Evolutionary conservation across 768 basidiomycete genomes (phyloP), one percentile per base, ranked within the genome.

Genomic region (Chalciporus chontae): DNA sequence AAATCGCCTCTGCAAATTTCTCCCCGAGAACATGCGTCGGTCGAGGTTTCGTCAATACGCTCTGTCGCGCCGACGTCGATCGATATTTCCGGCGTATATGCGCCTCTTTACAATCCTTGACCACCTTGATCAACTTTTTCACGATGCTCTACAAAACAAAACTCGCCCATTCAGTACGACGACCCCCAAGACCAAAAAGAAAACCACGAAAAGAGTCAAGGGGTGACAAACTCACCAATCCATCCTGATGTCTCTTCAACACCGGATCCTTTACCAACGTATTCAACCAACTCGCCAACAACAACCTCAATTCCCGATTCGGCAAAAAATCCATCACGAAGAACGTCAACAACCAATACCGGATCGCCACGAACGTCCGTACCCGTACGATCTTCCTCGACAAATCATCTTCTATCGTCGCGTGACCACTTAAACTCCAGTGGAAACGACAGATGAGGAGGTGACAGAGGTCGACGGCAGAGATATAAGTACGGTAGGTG

Each of bases 301-400:
- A 65, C 23, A 83, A 63, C 57, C 93, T 76, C 61, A 95, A 68
- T 58, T 87, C 88, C 51, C 82, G 78, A 68, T 89, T 85, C 38
- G 87, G 84, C 51, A 92, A 69, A 61, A 94, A 95, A 64, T 96
- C 93, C 55, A 90, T 86, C 43, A 77, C 78, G 66, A 94, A 95
- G 67, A 94, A 94, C 7, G 90, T 92, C 61, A 91, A 71, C 40
- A 95, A 66, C 93, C 94, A 96, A 62, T 91, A 91, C 38, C 90
- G 79, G 47, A 94, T 82, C 5, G 91, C 90, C 27, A 91, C 87
- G 63, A 92, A 94, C 10, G 93, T 94, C 61, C 94, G 76, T 8
- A 93, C 89, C 38, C 90, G 80, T 21, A 93, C 90, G 47, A 94
- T 84, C 45, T 84, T 77, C 48, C 84, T 77, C 29, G 84, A 79